Base-by-base conservation (phyloP, 2,329 filamentous ascomycete genomes). In the Neofusicoccum umdonicola region DNA sequence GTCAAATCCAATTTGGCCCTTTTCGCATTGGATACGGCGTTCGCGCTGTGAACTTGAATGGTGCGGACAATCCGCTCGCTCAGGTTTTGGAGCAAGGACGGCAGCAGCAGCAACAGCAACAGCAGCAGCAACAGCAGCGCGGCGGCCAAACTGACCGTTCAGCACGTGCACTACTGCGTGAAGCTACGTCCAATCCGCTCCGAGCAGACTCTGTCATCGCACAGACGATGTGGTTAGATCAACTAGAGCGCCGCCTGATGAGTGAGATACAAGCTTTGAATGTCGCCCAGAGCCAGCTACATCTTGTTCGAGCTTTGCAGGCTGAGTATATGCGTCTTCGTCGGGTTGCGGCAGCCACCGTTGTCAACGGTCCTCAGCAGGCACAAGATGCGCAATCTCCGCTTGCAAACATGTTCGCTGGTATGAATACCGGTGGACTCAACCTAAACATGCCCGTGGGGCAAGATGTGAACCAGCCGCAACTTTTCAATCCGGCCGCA, bases 161-260 rank as follows among this genome's bases (percentile, higher is more conserved):
- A 4, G 19, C 44, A 7, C 63, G 47, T 39, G 51, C 41, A 5
- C 52, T 60, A 6, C 35, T 60, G 15, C 63, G 51, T 12, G 64
- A 65, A 5, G 64, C 64, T 9, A 35, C 52, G 17, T 37, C 45
- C 31, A 52, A 51, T 15, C 58, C 64, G 9, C 31, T 50, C 9
- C 56, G 54, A 34, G 48, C 54, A 17, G 37, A 51, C 27, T 68
- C 61, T 66, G 67, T 62, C 64, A 48, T 80, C 82, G 1, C 83
- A 90, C 31, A 83, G 86, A 60, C 60, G 57, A 77, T 80, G 13
- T 86, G 92, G 63, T 78, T 95, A 39, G 80, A 84, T 39, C 84
- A 88, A 45, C 83, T 92, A 13, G 89, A 92, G 68, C 84, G 88
- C 63, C 85, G 90, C 62, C 82, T 95, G 27, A 82, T 88, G 69